Base-by-base conservation (phyloP, 2,329 filamentous ascomycete genomes). In the Trichophyton mentagrophytes region DNA sequence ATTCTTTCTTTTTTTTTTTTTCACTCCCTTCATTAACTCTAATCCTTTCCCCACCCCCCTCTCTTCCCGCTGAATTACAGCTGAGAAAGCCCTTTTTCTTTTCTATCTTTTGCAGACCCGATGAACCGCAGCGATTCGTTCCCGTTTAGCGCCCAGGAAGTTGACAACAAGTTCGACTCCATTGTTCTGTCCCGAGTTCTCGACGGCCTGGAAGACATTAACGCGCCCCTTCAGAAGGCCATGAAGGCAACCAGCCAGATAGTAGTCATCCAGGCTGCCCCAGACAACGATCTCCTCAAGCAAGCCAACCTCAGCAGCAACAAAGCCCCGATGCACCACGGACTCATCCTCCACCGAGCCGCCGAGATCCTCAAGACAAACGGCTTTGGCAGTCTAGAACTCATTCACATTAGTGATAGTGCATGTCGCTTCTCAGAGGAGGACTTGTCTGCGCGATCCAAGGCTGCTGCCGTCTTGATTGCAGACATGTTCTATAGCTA, bases 271-370 rank as follows among this genome's bases (percentile, higher is more conserved):
- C 59, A 63, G 27, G 56, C 55, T 2, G 53, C 59, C 3, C 61
- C 59, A 9, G 59, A 63, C 20, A 63, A 42, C 59, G 61, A 63
- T 15, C 6, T 36, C 3, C 20, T 42, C n/a, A 61, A 57, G 30
- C 47, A 58, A 13, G 36, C 61, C n/a, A 42, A 49, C 20, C 9
- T 36, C 30, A 56, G 55, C 27, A 30, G n/a, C 8, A 44, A 60
- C 15, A 44, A 20, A 27, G 36, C 40, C 27, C 15, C 44, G 33
- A 38, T n/a, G 22, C 60, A 61, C 30, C 57, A 61, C 40, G 57
- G 60, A 17, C 36, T 20, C 22, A 30, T 61, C 17, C 57, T 60
- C 33, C 44, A 59, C 9, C 25, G 7, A 8, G 60, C 46, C 9
- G 56, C 57, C 3, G 46, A 57, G 2, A 9, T 46, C 15, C 30